Conservation (phyloP, 805 yeast species). For the Candida qinlingensis region DNA sequence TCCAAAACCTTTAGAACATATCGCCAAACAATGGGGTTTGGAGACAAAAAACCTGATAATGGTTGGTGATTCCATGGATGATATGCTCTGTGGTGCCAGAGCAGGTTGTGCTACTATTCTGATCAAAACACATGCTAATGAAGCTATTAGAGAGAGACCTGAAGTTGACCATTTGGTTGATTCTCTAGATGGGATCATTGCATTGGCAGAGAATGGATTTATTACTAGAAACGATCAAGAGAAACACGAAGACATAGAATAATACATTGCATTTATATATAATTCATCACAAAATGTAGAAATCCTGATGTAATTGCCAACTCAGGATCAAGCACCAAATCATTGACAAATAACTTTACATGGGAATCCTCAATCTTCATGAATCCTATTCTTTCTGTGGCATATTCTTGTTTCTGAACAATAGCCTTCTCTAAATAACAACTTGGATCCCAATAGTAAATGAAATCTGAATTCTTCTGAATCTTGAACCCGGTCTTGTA, state of each 20-base stretch:
- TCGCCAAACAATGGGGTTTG: constrained; percentile 44
- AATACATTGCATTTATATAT: constrained; percentile 1
- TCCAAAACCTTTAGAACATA: constrained; percentile 56
- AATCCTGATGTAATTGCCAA: constrained; percentile 13
- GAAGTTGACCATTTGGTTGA: constrained; percentile 22
- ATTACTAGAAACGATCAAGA: constrained; percentile 7
- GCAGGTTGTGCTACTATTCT: constrained; percentile 61
- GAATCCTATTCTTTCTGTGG: constrained; percentile 15
- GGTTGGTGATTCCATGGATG: constrained; percentile 75
- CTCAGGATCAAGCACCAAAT: constrained; percentile 10
- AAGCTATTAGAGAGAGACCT: constrained; percentile 33
- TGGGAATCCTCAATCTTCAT: constrained; percentile 2
- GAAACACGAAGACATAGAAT: not conserved
- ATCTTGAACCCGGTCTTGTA: constrained; percentile 2
- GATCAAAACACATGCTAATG: constrained; percentile 47
- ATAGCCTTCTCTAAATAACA: constrained; percentile 18
- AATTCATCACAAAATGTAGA: constrained; percentile 8
- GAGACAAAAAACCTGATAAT: constrained; percentile 45
- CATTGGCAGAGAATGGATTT: constrained; percentile 32
- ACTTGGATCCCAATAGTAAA: constrained; percentile 16
- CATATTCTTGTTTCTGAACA: constrained; percentile 3
- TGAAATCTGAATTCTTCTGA: constrained; percentile 7
- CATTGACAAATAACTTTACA: constrained; percentile 10
- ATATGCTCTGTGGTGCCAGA: constrained; percentile 55
- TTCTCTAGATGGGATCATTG: constrained; percentile 33